A percentile compares a stretch with the other conserved stretches of the same genome.
Evolutionary conservation across 2,329 filamentous ascomycete species (phyloP).

Genomic region (Pezicula neosporulosa): DNA sequence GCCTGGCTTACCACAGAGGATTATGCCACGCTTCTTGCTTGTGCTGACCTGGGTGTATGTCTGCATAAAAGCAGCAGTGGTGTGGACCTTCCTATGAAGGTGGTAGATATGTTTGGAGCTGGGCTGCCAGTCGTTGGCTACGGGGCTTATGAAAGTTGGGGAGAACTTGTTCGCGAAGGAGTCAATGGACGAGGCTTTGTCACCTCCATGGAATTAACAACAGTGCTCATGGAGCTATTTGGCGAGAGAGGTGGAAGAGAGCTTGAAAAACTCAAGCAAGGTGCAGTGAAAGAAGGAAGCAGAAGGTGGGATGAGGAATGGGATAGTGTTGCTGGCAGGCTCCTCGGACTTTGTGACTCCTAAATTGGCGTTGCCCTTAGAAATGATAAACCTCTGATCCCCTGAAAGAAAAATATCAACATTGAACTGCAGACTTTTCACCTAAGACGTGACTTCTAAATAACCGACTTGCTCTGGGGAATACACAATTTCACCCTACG

Average conservation of each 20-base stretch:
- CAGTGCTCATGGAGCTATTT: constrained; percentile 64
- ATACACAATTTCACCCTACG: too few relatives aligned
- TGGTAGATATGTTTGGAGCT: constrained; percentile 97
- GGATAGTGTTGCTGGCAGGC: constrained; percentile 73
- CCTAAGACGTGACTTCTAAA: too few relatives aligned
- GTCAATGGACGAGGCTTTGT: constrained; percentile 84
- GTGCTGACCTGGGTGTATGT: constrained; percentile 85
- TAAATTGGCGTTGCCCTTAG: too few relatives aligned
- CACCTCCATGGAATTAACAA: constrained; percentile 61
- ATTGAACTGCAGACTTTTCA: too few relatives aligned
- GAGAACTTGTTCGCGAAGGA: constrained; percentile 84
- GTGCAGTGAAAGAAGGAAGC: constrained; percentile 70
- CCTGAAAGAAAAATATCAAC: too few relatives aligned
- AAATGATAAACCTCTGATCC: too few relatives aligned
- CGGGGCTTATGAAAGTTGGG: constrained; percentile 80
- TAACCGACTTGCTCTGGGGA: too few relatives aligned
- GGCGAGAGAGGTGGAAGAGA: constrained; percentile 43
- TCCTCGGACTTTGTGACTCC: constrained; percentile 51
- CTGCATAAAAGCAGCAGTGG: constrained; percentile 92
- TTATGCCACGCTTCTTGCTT: constrained; percentile 80
- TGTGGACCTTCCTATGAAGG: constrained; percentile 97
- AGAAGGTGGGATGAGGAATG: constrained; percentile 91
- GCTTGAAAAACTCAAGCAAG: constrained; percentile 59
- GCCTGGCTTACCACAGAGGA: constrained; percentile 82
- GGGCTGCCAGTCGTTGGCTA: constrained; percentile 89